Percentiles rank a stretch among this genome's conserved stretches.
Conservation (phyloP, 2,329 filamentous ascomycete species). For the Xylariaceae sp. region DNA sequence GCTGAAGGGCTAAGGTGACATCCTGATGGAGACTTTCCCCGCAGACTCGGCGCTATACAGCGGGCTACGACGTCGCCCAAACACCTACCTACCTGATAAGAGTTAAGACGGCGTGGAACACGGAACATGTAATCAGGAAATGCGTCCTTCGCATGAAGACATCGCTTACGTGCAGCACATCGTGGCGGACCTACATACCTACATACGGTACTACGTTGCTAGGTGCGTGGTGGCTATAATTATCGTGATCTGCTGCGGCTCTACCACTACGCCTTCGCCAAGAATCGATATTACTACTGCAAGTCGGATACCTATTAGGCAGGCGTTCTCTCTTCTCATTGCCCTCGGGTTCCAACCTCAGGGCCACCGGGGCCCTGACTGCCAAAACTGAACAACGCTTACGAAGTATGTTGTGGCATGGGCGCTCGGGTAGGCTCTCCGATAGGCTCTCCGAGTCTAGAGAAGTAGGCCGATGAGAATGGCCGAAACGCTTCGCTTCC, state of each 20-base stretch:
- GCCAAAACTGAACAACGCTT: too few relatives aligned
- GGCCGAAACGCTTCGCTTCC: slow-evolving; percentile 1
- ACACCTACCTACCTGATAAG: neutral
- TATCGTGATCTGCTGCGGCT: neutral
- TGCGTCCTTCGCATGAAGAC: neutral
- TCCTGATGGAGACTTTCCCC: neutral
- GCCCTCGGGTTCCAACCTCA: neutral
- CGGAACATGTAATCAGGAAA: neutral
- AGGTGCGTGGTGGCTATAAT: neutral
- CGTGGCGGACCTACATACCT: neutral
- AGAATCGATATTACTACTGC: neutral
- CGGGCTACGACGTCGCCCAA: neutral
- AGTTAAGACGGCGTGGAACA: neutral
- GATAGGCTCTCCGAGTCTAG: neutral
- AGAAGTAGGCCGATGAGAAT: neutral
- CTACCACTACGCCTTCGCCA: neutral
- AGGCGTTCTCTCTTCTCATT: neutral
- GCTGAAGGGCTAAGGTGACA: slow-evolving; percentile 4
- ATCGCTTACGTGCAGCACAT: neutral
- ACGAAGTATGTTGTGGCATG: neutral
- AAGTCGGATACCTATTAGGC: neutral
- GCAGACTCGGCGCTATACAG: neutral
- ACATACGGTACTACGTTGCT: neutral
- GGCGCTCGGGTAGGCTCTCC: neutral
- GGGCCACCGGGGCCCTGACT: neutral